Percentiles rank a stretch among this genome's conserved stretches.
Evolutionary conservation across 2,329 filamentous ascomycete species (phyloP).

Genomic region (Clonostachys rosea): DNA sequence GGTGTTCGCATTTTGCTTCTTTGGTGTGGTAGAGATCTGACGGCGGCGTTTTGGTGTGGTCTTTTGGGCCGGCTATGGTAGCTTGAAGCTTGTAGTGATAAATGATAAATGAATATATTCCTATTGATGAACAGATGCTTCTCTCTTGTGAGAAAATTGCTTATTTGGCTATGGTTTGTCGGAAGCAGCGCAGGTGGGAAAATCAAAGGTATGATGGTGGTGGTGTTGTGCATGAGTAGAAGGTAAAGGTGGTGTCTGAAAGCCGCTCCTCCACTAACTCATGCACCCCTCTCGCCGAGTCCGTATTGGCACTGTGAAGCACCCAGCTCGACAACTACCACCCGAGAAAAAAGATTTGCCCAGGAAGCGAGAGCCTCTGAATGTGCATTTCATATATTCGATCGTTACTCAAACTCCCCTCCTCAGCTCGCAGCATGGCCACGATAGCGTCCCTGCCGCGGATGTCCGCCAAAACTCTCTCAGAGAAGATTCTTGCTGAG

Average conservation of each 20-base stretch:
- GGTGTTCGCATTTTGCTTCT: not conserved
- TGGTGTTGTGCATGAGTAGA: too few relatives aligned
- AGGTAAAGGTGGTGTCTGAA: too few relatives aligned
- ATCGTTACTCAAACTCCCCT: not conserved
- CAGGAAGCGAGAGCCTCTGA: not conserved
- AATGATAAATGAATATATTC: not conserved
- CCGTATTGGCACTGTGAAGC: too few relatives aligned
- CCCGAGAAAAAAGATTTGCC: too few relatives aligned
- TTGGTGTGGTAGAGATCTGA: not conserved
- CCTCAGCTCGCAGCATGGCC: conserved; percentile 29
- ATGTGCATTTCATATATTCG: not conserved
- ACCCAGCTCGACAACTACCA: too few relatives aligned
- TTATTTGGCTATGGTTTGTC: too few relatives aligned
- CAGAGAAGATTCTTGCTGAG: conserved; percentile 55
- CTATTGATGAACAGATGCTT: not conserved
- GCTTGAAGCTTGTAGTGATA: not conserved
- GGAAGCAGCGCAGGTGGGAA: too few relatives aligned
- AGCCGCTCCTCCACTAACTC: too few relatives aligned
- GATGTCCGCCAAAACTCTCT: conserved; percentile 66
- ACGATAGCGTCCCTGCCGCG: conserved; percentile 60
- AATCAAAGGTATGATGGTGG: too few relatives aligned
- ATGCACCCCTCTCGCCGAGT: too few relatives aligned
- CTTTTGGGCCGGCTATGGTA: not conserved
- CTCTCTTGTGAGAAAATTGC: not conserved
- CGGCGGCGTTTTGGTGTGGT: not conserved